Evolutionary conservation across 2,329 filamentous ascomycete genomes (phyloP).

Genomic region (Aplosporella prunicola): DNA sequence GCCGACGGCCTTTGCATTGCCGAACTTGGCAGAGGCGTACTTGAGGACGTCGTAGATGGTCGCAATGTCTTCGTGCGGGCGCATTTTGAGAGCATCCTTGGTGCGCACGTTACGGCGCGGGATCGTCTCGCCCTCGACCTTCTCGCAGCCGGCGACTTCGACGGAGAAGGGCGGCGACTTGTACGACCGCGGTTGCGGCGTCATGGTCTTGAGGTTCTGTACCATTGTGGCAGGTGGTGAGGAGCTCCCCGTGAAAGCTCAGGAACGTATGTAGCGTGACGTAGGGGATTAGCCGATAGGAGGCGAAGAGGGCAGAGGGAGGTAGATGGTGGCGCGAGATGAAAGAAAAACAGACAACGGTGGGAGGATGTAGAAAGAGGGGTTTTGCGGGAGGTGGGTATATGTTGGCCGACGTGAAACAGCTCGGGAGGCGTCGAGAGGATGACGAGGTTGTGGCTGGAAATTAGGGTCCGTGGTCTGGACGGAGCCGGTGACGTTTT

Average conservation of each 20-base stretch:
- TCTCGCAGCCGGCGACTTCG: constrained; percentile 58
- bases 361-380: neutral
- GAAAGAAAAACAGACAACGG: neutral
- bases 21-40: constrained; percentile 51
- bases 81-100: constrained; percentile 59
- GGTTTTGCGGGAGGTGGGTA: neutral
- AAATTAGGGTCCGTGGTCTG: neutral
- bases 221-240: constrained; percentile 18
- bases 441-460: too few species aligned
- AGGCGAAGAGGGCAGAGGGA: neutral
- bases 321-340: neutral
- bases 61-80: constrained; percentile 57
- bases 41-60: constrained; percentile 74
- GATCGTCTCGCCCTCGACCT: constrained; percentile 71
- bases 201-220: constrained; percentile 38
- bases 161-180: constrained; percentile 67
- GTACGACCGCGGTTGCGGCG: constrained; percentile 37
- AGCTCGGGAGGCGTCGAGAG: too few species aligned
- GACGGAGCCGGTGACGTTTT: constrained; percentile 1
- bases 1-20: constrained; percentile 48
- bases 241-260: constrained; percentile 7
- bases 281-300: neutral
- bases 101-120: constrained; percentile 65
- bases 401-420: too few species aligned
- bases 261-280: constrained; percentile 1